Percentiles rank a stretch among this genome's conserved stretches.
Conservation (phyloP, 2,329 filamentous ascomycete species). For the Phialocephala subalpina region DNA sequence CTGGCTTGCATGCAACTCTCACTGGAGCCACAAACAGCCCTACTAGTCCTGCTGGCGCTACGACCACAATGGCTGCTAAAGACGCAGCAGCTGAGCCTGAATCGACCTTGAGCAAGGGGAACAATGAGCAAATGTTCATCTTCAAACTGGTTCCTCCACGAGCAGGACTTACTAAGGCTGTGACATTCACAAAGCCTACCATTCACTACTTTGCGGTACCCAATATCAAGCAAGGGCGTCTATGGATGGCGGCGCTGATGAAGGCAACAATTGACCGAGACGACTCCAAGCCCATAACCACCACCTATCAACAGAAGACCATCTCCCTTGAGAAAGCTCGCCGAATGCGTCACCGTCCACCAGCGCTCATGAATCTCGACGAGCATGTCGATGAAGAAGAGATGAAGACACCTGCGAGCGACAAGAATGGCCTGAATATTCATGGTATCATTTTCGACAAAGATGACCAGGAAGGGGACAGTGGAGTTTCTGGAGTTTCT, state of each 20-base stretch:
- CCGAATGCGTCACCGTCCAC: conserved; percentile 87
- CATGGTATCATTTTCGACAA: conserved; percentile 44
- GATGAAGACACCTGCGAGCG: conserved; percentile 40
- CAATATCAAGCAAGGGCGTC: conserved; percentile 83
- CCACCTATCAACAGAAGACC: conserved; percentile 96
- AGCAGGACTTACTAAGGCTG: conserved; percentile 84
- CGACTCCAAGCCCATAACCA: conserved; percentile 78
- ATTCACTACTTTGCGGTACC: conserved; percentile 98
- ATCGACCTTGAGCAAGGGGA: conserved; percentile 44
- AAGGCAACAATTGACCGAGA: conserved; percentile 98
- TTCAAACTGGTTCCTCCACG: conserved; percentile 97
- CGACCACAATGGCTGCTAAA: conserved; percentile 52
- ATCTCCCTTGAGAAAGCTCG: conserved; percentile 91
- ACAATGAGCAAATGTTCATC: conserved; percentile 83
- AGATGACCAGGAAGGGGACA: conserved; percentile 43
- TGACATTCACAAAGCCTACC: conserved; percentile 97
- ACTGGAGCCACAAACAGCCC: conserved; percentile 81
- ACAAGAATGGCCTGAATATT: conserved; percentile 44
- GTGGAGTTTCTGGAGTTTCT: conserved; percentile 43
- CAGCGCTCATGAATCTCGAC: conserved; percentile 80
- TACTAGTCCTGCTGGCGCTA: conserved; percentile 58
- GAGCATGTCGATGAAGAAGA: conserved; percentile 47
- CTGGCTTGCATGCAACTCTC: conserved; percentile 88
- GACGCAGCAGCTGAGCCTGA: conserved; percentile 51
- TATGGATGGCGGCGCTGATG: conserved; percentile 99